Conservation (phyloP, 371 early-diverging fungal genomes). For the Catenaria anguillulae region DNA sequence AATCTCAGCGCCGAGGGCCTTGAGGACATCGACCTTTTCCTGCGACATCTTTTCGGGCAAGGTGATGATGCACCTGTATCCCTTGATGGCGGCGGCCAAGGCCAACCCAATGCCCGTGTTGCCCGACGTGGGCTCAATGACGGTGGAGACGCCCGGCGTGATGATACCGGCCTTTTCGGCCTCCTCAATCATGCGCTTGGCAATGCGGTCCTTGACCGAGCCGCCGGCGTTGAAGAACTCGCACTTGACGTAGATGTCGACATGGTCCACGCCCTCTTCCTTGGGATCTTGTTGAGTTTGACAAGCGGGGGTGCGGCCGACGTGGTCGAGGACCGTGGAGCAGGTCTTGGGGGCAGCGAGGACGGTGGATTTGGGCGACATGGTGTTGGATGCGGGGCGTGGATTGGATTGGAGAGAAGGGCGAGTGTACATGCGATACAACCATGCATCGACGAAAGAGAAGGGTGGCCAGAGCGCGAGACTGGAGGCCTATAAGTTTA, state of each 20-base stretch:
- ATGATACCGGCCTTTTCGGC: slow-evolving; percentile 80
- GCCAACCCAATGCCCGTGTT: slow-evolving; percentile 92
- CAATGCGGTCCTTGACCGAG: slow-evolving; percentile 95
- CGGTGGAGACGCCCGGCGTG: slow-evolving; percentile 74
- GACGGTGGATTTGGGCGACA: no score
- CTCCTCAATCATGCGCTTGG: slow-evolving; percentile 83
- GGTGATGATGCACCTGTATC: slow-evolving; percentile 90
- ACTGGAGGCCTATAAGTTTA: no score
- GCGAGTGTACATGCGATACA: no score
- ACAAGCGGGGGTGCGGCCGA: slow-evolving; percentile 90
- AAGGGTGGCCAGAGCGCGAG: no score
- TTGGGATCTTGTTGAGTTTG: slow-evolving; percentile 70
- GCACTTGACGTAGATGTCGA: slow-evolving; percentile 89
- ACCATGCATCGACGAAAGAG: no score
- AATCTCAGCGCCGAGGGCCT: slow-evolving; percentile 92
- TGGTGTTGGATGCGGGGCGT: no score
- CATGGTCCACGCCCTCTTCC: slow-evolving; percentile 70
- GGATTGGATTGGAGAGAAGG: no score
- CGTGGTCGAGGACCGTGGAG: slow-evolving; percentile 67
- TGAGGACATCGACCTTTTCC: slow-evolving; percentile 76
- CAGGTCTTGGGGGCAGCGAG: slow-evolving; percentile 7
- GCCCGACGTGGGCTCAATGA: slow-evolving; percentile 93
- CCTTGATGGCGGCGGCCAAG: slow-evolving; percentile 86
- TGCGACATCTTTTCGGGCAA: slow-evolving; percentile 96
- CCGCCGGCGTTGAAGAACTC: slow-evolving; percentile 97